These are phyloP conservation scores for Lumnitzera littorea DNA, from an alignment of 345 rosid genomes.

Conservation along the genomic window DNA sequence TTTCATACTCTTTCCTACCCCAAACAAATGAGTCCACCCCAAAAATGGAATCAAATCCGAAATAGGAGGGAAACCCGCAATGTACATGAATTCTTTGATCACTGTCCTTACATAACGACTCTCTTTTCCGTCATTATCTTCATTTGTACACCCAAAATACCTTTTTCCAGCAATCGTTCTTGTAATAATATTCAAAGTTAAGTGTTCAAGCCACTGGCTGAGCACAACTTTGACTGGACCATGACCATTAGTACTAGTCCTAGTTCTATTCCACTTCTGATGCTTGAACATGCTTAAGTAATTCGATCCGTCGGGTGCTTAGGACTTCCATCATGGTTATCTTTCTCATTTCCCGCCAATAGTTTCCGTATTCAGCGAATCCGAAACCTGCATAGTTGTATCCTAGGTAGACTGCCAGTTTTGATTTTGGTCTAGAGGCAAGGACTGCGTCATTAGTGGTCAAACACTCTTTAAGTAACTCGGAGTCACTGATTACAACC, in stretches of 20 bases:
- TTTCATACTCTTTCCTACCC: constrained; percentile 40
- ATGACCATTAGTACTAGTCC: not conserved
- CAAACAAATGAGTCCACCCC: constrained; percentile 46
- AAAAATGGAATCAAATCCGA: constrained; percentile 53
- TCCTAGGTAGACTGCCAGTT: constrained; percentile 45
- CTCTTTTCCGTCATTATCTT: constrained; percentile 22
- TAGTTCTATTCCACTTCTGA: constrained; percentile 20
- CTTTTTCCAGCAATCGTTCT: constrained; percentile 48
- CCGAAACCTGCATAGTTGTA: constrained; percentile 44
- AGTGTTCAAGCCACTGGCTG: constrained; percentile 29
- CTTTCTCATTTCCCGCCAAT: constrained; percentile 64
- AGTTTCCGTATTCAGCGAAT: constrained; percentile 49
- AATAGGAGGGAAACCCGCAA: constrained; percentile 26
- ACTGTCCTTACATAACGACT: constrained; percentile 36
- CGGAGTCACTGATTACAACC: constrained; percentile 37
- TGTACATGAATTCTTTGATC: constrained; percentile 24
- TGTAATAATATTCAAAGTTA: constrained; percentile 47
- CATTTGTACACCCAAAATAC: constrained; percentile 13
- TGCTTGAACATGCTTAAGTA: constrained; percentile 31
- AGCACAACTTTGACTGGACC: constrained; percentile 16
- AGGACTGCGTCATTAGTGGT: constrained; percentile 42
- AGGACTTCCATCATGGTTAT: constrained; percentile 46
- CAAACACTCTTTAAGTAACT: constrained; percentile 37
- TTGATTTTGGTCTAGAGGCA: constrained; percentile 46
- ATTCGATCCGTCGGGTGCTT: constrained; percentile 36